These are phyloP conservation scores for Pyrenophora teres DNA, from an alignment of 2,329 filamentous ascomycete genomes.

Conservation along the genomic window DNA sequence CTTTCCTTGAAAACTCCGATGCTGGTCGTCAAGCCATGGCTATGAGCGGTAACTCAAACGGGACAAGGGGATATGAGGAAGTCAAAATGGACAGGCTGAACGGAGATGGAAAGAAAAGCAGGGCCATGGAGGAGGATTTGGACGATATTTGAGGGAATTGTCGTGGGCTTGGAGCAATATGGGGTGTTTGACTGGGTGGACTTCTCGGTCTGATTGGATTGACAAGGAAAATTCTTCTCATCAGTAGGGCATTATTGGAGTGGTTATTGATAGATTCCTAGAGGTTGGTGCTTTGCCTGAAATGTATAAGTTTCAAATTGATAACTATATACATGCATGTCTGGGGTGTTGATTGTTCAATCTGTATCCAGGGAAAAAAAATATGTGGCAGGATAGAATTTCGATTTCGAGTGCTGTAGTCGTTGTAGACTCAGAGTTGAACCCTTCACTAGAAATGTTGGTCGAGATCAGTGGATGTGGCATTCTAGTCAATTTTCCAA, in stretches of 20 bases:
- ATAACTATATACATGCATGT: no score
- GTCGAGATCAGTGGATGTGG: no score
- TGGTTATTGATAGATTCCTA: conserved; percentile 6
- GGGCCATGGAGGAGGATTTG: conserved; percentile 36
- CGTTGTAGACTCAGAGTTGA: no score
- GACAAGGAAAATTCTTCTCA: not conserved
- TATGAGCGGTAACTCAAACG: conserved; percentile 55
- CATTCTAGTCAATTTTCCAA: no score
- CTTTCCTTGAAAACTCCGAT: conserved; percentile 88
- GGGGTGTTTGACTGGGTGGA: not conserved
- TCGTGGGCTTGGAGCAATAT: not conserved
- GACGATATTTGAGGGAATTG: conserved; percentile 41
- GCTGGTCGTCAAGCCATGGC: conserved; percentile 81
- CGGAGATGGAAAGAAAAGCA: conserved; percentile 51
- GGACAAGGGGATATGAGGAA: conserved; percentile 24
- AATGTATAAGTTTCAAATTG: not conserved
- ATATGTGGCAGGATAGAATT: no score
- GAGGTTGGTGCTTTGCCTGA: not conserved
- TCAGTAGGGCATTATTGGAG: not conserved
- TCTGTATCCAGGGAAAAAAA: no score
- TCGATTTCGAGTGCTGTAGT: no score
- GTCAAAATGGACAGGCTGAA: conserved; percentile 49
- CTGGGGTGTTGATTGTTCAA: no score
- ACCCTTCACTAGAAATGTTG: no score
- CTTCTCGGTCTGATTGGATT: not conserved